Conservation (phyloP, 1,284 basidiomycete species). For the Stygiomarasmius scandens region DNA sequence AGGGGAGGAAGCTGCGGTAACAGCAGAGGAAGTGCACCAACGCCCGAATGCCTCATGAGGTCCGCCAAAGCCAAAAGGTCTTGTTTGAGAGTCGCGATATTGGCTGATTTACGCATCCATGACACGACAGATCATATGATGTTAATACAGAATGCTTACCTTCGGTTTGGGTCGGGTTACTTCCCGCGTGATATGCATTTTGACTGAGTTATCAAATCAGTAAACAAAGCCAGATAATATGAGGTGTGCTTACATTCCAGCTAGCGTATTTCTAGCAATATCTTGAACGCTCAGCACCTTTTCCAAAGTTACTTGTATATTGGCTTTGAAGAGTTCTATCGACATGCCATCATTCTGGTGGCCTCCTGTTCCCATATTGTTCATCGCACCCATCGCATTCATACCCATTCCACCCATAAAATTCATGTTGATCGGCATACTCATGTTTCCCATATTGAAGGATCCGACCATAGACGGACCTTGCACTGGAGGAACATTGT, state of each 20-base stretch:
- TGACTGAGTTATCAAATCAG: constrained; percentile 35
- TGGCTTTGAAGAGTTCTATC: constrained; percentile 56
- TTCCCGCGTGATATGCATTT: constrained; percentile 54
- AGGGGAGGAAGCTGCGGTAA: constrained; percentile 20
- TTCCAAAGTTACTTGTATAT: constrained; percentile 47
- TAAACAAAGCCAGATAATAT: not conserved
- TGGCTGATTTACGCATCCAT: constrained; percentile 31
- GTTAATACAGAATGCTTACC: constrained; percentile 31
- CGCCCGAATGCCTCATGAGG: constrained; percentile 49
- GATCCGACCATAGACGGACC: not conserved
- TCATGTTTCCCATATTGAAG: not conserved
- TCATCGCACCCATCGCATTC: not conserved
- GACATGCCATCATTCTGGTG: constrained; percentile 49
- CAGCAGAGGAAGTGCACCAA: constrained; percentile 52
- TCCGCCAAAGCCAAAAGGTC: constrained; percentile 45
- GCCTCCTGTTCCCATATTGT: not conserved
- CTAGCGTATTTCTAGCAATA: constrained; percentile 46
- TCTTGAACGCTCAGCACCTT: constrained; percentile 47
- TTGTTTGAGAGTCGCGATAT: constrained; percentile 48
- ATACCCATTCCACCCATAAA: not conserved
- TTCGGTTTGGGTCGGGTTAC: constrained; percentile 49
- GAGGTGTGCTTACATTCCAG: constrained; percentile 48
- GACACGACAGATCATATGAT: constrained; percentile 5
- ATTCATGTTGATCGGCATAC: not conserved
- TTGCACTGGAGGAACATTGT: not conserved